phyloP scores from a whole-genome alignment of 306 rosid genomes.

The Hippophae rhamnoides region DNA sequence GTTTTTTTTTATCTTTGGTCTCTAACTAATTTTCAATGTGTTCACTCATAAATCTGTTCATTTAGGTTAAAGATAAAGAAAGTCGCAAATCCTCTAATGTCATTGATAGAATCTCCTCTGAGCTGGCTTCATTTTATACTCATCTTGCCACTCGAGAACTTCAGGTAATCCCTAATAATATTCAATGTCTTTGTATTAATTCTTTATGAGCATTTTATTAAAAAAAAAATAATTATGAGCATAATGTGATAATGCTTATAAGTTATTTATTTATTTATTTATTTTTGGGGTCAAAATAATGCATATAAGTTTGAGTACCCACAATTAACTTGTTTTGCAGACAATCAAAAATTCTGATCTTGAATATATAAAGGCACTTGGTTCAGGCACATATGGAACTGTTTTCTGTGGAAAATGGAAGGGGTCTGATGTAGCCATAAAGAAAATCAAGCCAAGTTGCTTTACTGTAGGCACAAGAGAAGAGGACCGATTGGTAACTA shows the following conservation, averaged over 20 bases:
- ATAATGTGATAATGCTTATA: too few relatives aligned
- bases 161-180: slow-evolving; percentile 17
- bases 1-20: neutral
- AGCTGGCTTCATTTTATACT: slow-evolving; percentile 6
- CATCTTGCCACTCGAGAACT: slow-evolving; percentile 21
- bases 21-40: neutral
- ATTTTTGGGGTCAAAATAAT: neutral
- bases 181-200: neutral
- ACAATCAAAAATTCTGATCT: slow-evolving; percentile 20
- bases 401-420: slow-evolving; percentile 30
- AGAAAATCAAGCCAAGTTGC: slow-evolving; percentile 27
- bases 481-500: slow-evolving; percentile 23
- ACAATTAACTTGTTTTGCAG: slow-evolving; percentile 7
- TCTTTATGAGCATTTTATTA: neutral
- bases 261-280: too few relatives aligned
- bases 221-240: too few relatives aligned
- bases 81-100: slow-evolving; percentile 5
- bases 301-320: neutral
- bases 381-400: slow-evolving; percentile 29
- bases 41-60: neutral
- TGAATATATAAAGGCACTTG: slow-evolving; percentile 27
- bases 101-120: slow-evolving; percentile 14
- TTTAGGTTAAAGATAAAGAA: slow-evolving; percentile 14
- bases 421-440: slow-evolving; percentile 27
- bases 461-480: slow-evolving; percentile 15